Evolutionary conservation across 257 asterid genomes (phyloP).

Genomic region (Coffea eugenioides): DNA sequence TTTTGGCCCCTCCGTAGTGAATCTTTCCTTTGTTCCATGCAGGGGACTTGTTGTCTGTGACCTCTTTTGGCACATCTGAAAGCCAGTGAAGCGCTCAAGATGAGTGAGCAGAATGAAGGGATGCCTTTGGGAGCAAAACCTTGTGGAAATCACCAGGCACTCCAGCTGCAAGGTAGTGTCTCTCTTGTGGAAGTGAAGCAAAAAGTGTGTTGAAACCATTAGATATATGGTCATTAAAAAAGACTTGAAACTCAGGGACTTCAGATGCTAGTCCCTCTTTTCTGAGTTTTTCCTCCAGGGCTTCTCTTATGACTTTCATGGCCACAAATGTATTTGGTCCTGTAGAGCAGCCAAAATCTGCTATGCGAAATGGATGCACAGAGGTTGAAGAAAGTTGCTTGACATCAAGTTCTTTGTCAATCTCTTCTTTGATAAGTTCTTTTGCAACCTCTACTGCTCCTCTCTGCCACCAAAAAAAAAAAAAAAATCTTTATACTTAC

Average conservation of each 20-base stretch:
- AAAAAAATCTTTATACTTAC: too few species aligned
- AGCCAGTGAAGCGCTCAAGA: conserved; percentile 10
- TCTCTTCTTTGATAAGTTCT: conserved; percentile 2
- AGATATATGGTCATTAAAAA: conserved; percentile 4
- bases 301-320: conserved; percentile 22
- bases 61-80: background rate
- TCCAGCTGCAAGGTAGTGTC: conserved; percentile 12
- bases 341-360: too few species aligned
- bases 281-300: conserved; percentile 21
- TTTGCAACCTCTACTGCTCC: conserved; percentile 8
- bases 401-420: background rate
- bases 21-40: conserved; percentile 6
- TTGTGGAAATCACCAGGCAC: conserved; percentile 11
- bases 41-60: background rate
- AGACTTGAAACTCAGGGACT: conserved; percentile 1
- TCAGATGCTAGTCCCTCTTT: background rate
- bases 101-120: conserved; percentile 2
- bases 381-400: background rate
- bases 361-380: too few species aligned
- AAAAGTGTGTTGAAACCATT: conserved; percentile 16
- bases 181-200: background rate
- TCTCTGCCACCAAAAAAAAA: background rate
- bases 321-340: too few species aligned
- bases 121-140: background rate
- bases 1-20: conserved; percentile 6